Conservation (phyloP, 768 basidiomycete species). For the Nidula microcarpa region DNA sequence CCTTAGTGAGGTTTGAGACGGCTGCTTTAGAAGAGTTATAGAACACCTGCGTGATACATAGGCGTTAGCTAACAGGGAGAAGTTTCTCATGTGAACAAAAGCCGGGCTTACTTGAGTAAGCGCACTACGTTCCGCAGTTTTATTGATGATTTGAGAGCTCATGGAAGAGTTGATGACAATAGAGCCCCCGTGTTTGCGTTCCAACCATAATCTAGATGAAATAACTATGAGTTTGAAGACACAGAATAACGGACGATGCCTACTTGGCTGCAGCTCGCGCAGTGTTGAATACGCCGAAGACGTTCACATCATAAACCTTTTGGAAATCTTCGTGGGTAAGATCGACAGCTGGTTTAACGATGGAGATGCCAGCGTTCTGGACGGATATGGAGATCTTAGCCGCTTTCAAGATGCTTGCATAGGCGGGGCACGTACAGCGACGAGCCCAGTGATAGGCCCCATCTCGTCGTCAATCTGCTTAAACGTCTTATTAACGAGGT, state of each 20-base stretch:
- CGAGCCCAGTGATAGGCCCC: conserved; percentile 46
- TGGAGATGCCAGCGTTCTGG: conserved; percentile 62
- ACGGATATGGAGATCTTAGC: neutral
- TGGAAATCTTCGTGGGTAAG: conserved; percentile 53
- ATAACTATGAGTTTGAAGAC: neutral
- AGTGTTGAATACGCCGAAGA: conserved; percentile 65
- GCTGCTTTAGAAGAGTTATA: conserved; percentile 74
- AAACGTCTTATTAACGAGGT: conserved; percentile 40
- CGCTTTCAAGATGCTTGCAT: neutral
- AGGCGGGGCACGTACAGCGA: conserved; percentile 38
- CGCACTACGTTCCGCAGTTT: conserved; percentile 36
- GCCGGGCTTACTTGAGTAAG: conserved; percentile 40
- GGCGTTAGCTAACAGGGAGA: no score
- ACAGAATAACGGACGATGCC: conserved; percentile 2
- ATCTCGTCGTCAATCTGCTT: conserved; percentile 46
- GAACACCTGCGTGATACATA: conserved; percentile 32
- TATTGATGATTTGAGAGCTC: conserved; percentile 66
- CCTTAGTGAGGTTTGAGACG: conserved; percentile 52
- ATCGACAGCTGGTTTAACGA: conserved; percentile 60
- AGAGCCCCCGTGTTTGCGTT: conserved; percentile 35
- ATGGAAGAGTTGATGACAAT: conserved; percentile 67
- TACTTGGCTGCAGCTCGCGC: conserved; percentile 56
- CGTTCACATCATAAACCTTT: conserved; percentile 54
- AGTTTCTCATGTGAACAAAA: no score
- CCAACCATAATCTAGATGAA: conserved; percentile 39